Evolutionary conservation across 2,329 filamentous ascomycete genomes (phyloP).

Genomic region (Penicillium psychrosexuale): DNA sequence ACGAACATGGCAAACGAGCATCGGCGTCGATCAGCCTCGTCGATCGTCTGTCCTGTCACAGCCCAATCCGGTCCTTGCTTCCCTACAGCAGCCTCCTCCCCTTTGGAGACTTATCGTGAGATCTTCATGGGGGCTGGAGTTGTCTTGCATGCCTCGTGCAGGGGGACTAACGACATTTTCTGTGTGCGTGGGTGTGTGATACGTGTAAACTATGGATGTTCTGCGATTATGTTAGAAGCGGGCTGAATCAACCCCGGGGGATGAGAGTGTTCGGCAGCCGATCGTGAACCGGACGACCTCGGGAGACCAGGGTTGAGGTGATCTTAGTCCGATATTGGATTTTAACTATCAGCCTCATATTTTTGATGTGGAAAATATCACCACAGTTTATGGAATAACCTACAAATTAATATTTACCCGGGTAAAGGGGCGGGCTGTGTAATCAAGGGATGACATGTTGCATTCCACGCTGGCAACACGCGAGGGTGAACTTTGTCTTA

Average conservation of each 20-base stretch:
- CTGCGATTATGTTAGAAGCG: neutral
- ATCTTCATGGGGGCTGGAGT: neutral
- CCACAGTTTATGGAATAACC: neutral
- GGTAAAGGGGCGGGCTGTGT: conserved; percentile 16
- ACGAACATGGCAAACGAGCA: conserved; percentile 12
- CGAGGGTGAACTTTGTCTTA: conserved; percentile 9
- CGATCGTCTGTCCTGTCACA: conserved; percentile 15
- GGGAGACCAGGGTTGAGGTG: neutral
- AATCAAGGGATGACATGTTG: conserved; percentile 28
- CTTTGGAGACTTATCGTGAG: neutral
- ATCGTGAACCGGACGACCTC: neutral
- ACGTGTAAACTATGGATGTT: neutral
- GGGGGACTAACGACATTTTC: neutral
- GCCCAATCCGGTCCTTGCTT: conserved; percentile 14
- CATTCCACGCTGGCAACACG: conserved; percentile 20
- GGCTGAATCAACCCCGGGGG: neutral
- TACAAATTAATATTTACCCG: neutral
- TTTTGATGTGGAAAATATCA: neutral
- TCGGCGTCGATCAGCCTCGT: neutral
- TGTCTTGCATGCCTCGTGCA: conserved; percentile 11
- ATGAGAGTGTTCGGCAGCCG: neutral
- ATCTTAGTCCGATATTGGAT: neutral
- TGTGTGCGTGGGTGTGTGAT: neutral
- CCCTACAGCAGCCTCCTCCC: neutral
- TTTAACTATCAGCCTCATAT: neutral